Base-by-base conservation (phyloP, 169 alveolate genomes). In the Cyclospora cayetanensis region DNA sequence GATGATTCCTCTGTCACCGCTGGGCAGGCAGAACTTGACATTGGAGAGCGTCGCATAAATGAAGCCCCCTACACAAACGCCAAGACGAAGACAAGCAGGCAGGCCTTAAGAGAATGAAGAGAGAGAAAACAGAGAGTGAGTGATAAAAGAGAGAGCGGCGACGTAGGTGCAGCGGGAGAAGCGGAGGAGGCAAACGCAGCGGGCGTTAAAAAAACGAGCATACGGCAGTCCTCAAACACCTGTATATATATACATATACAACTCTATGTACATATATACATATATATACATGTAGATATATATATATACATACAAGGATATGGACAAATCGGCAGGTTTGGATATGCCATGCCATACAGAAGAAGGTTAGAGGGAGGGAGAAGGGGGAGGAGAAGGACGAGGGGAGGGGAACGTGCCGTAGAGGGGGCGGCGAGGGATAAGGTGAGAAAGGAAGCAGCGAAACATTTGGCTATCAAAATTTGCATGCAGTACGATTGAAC, bases 1-100 rank as follows among this genome's bases (percentile, higher is more conserved):
- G 55, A 95, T 92, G 90, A 95, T 95, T 22, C 96, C 96, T 34
- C 89, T 70, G 93, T 93, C 96, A 0, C 95, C 96, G 80, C 92
- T 93, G 65, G 91, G 89, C 80, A 92, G 84, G 65, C 93, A 88
- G 86, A 92, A 95, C 93, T 95, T 95, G 63, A 95, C 94, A 86
- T 95, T 95, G 80, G 93, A 77, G 86, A 93, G 80, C 4, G 96
- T 95, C 29, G 95, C 55, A 93, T 92, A 95, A 34, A 95, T 90
- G 91, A 95, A 93, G 66, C 90, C 94, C 18, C 94, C 94, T 91
- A 80, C 42, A 72, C 34, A 11, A 35, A 31, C 11, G 2, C 27
- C 63, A 3, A 60, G 25, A 50, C 60, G 60, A 50, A 50, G 60
- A 50, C 22, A 46, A 0, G n/a, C 68, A 34, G 80, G n/a, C 27